These are phyloP conservation scores for Trichopus zeylanicus DNA, from an alignment of 116 monocot species.

Conservation along the genomic window DNA sequence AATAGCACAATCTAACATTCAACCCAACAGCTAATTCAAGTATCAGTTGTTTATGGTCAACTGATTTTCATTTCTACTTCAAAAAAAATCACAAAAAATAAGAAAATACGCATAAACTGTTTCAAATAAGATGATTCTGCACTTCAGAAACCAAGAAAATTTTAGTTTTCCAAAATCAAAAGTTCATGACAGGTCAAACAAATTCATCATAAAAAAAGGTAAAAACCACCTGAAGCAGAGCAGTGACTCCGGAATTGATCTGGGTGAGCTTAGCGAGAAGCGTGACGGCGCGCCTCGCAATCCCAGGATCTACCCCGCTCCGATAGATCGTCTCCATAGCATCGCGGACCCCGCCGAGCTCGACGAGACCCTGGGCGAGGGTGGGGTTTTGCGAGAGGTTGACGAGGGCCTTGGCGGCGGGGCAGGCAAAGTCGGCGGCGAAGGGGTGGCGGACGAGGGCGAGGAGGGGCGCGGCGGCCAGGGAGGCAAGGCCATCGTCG, in stretches of 20 bases:
- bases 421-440: constrained; percentile 21
- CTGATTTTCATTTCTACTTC: too few relatives aligned
- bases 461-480: constrained; percentile 31
- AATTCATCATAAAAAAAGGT: too few relatives aligned
- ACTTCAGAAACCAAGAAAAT: too few relatives aligned
- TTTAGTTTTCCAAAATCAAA: too few relatives aligned
- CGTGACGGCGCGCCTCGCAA: constrained; percentile 62
- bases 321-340: constrained; percentile 53
- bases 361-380: constrained; percentile 39
- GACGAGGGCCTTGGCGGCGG: constrained; percentile 70
- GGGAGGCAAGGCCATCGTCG: constrained; percentile 43
- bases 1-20: too few relatives aligned
- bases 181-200: too few relatives aligned
- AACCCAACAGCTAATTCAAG: too few relatives aligned
- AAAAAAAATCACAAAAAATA: too few relatives aligned
- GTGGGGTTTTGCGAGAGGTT: constrained; percentile 66
- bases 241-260: constrained; percentile 48
- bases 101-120: too few relatives aligned
- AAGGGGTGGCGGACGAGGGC: constrained; percentile 26
- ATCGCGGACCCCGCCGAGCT: constrained; percentile 22
- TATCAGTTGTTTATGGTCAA: too few relatives aligned
- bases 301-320: constrained; percentile 8
- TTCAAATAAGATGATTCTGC: too few relatives aligned
- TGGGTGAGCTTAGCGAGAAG: constrained; percentile 86
- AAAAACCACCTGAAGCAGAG: constrained; percentile 59